Conservation (phyloP, 805 yeast genomes). For the Yarrowia sp. region DNA sequence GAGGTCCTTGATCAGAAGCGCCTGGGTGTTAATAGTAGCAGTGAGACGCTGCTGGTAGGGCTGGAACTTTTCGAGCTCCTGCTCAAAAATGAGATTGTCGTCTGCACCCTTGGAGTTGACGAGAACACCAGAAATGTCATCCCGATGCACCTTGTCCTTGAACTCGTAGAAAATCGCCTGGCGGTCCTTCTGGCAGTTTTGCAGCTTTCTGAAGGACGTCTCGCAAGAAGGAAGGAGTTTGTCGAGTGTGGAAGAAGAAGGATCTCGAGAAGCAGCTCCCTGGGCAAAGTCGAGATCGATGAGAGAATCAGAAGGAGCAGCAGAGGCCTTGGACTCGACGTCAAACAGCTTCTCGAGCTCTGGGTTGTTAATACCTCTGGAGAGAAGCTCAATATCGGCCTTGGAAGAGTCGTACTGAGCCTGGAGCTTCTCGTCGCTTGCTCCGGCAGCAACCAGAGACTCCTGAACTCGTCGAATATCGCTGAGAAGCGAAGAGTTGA, state of each 20-base stretch:
- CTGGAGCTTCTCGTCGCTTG: slow-evolving; percentile 55
- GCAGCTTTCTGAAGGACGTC: slow-evolving; percentile 57
- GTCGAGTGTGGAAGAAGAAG: slow-evolving; percentile 34
- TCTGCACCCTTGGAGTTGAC: slow-evolving; percentile 61
- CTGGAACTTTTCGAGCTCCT: slow-evolving; percentile 73
- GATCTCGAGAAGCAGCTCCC: slow-evolving; percentile 30
- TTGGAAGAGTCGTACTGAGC: slow-evolving; percentile 48
- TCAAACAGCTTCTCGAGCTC: slow-evolving; percentile 36
- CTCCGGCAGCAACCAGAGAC: slow-evolving; percentile 41
- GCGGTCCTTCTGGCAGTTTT: slow-evolving; percentile 63
- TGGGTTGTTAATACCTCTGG: slow-evolving; percentile 46
- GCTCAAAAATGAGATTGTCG: slow-evolving; percentile 58
- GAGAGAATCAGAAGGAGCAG: slow-evolving; percentile 43
- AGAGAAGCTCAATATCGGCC: slow-evolving; percentile 47
- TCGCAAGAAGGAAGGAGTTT: slow-evolving; percentile 52
- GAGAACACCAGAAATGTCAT: slow-evolving; percentile 77
- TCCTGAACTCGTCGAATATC: slow-evolving; percentile 39
- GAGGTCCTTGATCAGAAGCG: slow-evolving; percentile 47
- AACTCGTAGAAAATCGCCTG: slow-evolving; percentile 58
- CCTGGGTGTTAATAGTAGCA: slow-evolving; percentile 65
- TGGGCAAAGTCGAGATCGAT: slow-evolving; percentile 54
- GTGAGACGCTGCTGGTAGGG: slow-evolving; percentile 66
- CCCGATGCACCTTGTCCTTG: slow-evolving; percentile 68
- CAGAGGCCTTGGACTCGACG: slow-evolving; percentile 43
- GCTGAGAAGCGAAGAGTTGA: slow-evolving; percentile 34